phyloP scores from a whole-genome alignment of 257 asterid genomes.

The Linderniella brevidens region DNA sequence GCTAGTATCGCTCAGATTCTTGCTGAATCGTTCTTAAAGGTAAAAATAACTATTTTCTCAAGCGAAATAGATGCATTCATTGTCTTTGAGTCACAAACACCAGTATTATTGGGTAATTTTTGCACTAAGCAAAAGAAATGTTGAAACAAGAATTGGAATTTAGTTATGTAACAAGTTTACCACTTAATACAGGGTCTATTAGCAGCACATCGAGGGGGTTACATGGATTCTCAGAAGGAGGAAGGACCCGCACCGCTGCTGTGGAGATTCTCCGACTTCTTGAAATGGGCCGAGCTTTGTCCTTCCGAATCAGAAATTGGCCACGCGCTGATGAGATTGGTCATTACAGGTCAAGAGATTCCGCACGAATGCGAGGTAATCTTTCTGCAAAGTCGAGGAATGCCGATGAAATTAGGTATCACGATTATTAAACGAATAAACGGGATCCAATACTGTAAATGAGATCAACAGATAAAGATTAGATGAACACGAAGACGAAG shows the following conservation, averaged over 20 bases:
- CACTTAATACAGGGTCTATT: conserved; percentile 65
- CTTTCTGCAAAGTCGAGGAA: conserved; percentile 1
- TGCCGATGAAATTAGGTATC: too few relatives aligned
- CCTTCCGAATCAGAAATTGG: conserved; percentile 92
- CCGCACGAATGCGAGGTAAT: conserved; percentile 98
- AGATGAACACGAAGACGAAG: too few relatives aligned
- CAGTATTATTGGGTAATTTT: too few relatives aligned
- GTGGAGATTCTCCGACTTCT: conserved; percentile 94
- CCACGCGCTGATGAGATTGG: conserved; percentile 90
- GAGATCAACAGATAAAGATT: too few relatives aligned
- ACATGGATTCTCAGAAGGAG: conserved; percentile 94
- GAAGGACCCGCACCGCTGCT: conserved; percentile 98
- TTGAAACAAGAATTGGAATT: too few relatives aligned
- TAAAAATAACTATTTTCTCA: conserved; percentile 9
- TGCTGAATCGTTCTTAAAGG: conserved; percentile 94
- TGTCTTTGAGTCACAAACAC: background rate
- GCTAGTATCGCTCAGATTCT: conserved; percentile 95
- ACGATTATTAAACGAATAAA: too few relatives aligned
- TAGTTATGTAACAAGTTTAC: background rate
- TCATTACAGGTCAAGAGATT: conserved; percentile 93
- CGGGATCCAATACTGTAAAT: too few relatives aligned
- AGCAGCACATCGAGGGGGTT: conserved; percentile 99
- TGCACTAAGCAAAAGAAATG: too few relatives aligned
- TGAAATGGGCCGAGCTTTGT: conserved; percentile 98
- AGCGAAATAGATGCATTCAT: background rate